Evolutionary conservation across 495 filamentous ascomycete species (phyloP), one percentile per base, ranked within the genome.

Genomic region (Lophium mytilinum): DNA sequence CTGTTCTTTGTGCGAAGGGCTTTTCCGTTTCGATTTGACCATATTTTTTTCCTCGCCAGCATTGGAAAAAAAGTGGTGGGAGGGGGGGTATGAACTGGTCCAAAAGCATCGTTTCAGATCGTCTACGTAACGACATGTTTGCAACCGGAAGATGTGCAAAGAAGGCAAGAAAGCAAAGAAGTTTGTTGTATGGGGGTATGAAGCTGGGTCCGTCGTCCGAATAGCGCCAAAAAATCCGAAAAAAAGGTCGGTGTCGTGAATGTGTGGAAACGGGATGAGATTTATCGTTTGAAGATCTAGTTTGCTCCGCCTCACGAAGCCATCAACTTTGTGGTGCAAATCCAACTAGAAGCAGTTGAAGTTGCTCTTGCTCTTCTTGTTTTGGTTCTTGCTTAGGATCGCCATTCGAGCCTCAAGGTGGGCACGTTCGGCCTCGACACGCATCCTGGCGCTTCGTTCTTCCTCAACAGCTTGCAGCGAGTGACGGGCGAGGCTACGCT

Each of bases 401-500:
- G 57, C 61, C 92, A 98, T 96, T 11, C 90, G 79, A 75, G 94
- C 89, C 72, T 98, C 93, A 4, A 97, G 79, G 65, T 94, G 85
- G 15, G 83, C 87, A 52, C 87, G 75, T 37, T 94, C 94, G 64
- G 84, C 80, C 73, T 98, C 93, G 24, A 94, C 90, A 62, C 95
- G 87, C 47, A 83, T 76, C 17, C 94, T 78, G 65, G 90, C 90
- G 68, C 83, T 87, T 36, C 90, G 78, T 76, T 96, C 94, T 67
- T 97, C 90, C 70, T 98, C 93, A 10, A 98, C 89, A 56, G 88
- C 86, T 61, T 96, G 89, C 65, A 97, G 80, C 48, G 86, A 91
- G 69, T 88, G 89, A 51, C 93, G 80, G 63, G 85, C 84, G 66
- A 78, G 78, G 63, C 75, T 81, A 52, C 79, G 77, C 68, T 87